A percentile compares a stretch with the other conserved stretches of the same genome.
Conservation (phyloP, 2,329 filamentous ascomycete genomes). For the Cladophialophora yegresii region DNA sequence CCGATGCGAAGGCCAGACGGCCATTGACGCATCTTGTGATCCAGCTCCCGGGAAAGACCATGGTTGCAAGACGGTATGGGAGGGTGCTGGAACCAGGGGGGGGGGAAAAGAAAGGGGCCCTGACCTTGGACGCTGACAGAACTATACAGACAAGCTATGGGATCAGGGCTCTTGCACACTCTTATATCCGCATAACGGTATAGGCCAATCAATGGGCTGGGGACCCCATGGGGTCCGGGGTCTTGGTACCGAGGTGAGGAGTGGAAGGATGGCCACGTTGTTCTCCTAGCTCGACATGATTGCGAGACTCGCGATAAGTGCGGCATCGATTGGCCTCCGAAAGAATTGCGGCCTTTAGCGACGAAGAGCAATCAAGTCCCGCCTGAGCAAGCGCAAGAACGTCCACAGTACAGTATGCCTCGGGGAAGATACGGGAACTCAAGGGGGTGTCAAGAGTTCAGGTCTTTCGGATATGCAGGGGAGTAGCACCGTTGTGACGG, state of each 20-base stretch:
- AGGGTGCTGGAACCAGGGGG: neutral
- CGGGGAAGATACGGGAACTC: neutral
- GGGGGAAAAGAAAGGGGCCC: neutral
- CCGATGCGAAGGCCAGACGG: constrained; percentile 11
- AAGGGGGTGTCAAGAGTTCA: neutral
- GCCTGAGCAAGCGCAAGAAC: neutral
- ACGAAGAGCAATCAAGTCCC: neutral
- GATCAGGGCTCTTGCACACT: neutral
- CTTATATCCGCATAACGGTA: neutral
- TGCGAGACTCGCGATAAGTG: constrained; percentile 6
- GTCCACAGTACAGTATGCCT: neutral
- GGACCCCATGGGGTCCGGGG: neutral
- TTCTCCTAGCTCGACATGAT: neutral
- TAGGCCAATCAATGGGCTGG: neutral
- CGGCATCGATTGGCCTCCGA: neutral
- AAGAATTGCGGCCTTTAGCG: neutral
- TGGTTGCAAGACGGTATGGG: neutral
- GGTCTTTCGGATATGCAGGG: neutral
- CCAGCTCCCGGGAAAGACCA: neutral
- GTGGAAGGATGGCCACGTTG: neutral
- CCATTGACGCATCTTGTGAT: constrained; percentile 17
- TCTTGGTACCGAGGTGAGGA: neutral
- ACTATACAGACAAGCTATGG: neutral
- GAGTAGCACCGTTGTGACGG: neutral
- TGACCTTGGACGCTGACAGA: neutral